Evolutionary conservation across 2,329 filamentous ascomycete species (phyloP).

Genomic region (Salinomyces thailandicus): DNA sequence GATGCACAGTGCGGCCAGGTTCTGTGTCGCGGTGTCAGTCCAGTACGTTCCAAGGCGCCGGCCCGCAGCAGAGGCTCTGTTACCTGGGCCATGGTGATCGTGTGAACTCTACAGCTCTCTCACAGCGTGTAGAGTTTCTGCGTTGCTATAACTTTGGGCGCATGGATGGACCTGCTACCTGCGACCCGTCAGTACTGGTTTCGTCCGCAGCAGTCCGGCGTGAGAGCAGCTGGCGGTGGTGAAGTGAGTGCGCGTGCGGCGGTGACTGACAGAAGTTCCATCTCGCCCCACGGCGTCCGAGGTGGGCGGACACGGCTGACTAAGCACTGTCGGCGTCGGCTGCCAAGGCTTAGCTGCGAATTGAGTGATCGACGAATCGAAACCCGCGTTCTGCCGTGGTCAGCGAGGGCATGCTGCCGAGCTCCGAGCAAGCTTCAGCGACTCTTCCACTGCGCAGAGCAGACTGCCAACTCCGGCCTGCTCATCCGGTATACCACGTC

Average conservation of each 20-base stretch:
- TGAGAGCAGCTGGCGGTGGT: no score
- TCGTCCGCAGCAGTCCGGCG: no score
- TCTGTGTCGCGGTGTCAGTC: neutral
- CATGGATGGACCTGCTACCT: constrained; percentile 8
- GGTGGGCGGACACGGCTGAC: no score
- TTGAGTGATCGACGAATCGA: neutral
- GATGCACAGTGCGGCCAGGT: constrained; percentile 76
- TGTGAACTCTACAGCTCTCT: constrained; percentile 25
- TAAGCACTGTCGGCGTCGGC: no score
- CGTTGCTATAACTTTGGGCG: constrained; percentile 21
- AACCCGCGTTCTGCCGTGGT: neutral
- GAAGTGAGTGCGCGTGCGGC: no score
- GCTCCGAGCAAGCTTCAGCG: neutral
- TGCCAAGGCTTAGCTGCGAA: no score
- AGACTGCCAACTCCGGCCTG: no score
- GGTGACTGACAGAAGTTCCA: neutral
- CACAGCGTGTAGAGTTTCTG: constrained; percentile 24
- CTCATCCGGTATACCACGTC: neutral
- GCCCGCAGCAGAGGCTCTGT: constrained; percentile 4
- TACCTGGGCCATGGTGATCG: constrained; percentile 5
- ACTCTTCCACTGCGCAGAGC: neutral
- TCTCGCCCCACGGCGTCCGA: neutral
- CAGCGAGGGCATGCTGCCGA: neutral
- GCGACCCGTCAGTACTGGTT: neutral
- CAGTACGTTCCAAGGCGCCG: constrained; percentile 4